Evolutionary conservation across 116 monocot species (phyloP).

Genomic region (Trichopus zeylanicus): DNA sequence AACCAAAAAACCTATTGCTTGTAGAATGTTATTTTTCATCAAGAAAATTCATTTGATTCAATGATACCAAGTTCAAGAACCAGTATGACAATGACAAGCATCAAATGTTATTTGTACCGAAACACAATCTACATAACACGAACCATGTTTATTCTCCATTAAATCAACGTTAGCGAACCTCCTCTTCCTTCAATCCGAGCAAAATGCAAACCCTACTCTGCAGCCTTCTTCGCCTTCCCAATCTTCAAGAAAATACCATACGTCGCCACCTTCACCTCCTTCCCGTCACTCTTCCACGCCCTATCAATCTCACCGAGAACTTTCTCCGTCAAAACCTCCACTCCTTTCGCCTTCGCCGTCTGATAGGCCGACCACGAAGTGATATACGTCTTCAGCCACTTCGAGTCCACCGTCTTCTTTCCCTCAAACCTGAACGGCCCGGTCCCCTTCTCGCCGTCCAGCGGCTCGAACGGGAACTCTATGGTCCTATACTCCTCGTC

Average conservation of each 20-base stretch:
- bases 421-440: constrained; percentile 63
- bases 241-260: constrained; percentile 59
- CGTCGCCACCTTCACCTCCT: constrained; percentile 23
- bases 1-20: too few relatives aligned
- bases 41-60: too few relatives aligned
- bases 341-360: constrained; percentile 59
- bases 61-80: too few relatives aligned
- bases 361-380: constrained; percentile 83
- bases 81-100: too few relatives aligned
- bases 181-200: too few relatives aligned
- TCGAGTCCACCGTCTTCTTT: constrained; percentile 39
- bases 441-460: constrained; percentile 49
- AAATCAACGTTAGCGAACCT: too few relatives aligned
- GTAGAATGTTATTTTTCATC: too few relatives aligned
- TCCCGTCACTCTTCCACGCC: constrained; percentile 46
- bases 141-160: too few relatives aligned
- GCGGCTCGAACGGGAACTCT: constrained; percentile 69
- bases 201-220: too few relatives aligned
- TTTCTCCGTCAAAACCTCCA: constrained; percentile 56
- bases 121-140: too few relatives aligned
- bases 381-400: constrained; percentile 36
- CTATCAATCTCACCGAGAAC: constrained; percentile 32
- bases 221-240: constrained; percentile 30
- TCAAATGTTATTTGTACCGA: too few relatives aligned
- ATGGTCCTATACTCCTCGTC: constrained; percentile 49